These are phyloP conservation scores for Nannizziopsis barbatae DNA, from an alignment of 2,329 filamentous ascomycete genomes.

Conservation along the genomic window DNA sequence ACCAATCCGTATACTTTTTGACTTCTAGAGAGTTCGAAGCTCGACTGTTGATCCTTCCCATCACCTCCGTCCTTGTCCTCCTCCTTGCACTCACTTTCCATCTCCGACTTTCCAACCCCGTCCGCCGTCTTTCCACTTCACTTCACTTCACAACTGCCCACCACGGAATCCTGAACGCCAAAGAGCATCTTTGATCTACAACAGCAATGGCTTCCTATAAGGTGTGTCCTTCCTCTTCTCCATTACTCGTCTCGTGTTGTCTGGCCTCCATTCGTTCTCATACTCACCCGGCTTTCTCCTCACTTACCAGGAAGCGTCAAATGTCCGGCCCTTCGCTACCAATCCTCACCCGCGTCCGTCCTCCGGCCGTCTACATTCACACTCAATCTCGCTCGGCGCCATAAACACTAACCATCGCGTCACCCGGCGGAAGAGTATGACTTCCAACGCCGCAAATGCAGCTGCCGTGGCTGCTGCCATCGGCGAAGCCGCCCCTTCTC, in stretches of 20 bases:
- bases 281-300: neutral
- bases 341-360: constrained; percentile 51
- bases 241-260: neutral
- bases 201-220: constrained; percentile 11
- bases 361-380: constrained; percentile 59
- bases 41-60: neutral
- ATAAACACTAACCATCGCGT: constrained; percentile 76
- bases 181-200: neutral
- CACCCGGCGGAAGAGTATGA: constrained; percentile 86
- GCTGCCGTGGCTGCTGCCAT: constrained; percentile 45
- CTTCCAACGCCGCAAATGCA: constrained; percentile 60
- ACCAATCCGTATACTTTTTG: neutral
- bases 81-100: neutral
- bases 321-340: constrained; percentile 55
- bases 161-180: no score
- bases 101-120: neutral
- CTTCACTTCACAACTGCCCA: neutral
- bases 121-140: no score
- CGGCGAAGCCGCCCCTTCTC: constrained; percentile 48
- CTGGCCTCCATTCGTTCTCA: neutral
- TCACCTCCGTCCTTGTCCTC: neutral
- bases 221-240: neutral
- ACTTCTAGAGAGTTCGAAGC: no score
- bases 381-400: constrained; percentile 65
- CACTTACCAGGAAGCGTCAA: constrained; percentile 18